These are phyloP conservation scores for Letharia columbiana DNA, from an alignment of 495 filamentous ascomycete species.

Conservation along the genomic window DNA sequence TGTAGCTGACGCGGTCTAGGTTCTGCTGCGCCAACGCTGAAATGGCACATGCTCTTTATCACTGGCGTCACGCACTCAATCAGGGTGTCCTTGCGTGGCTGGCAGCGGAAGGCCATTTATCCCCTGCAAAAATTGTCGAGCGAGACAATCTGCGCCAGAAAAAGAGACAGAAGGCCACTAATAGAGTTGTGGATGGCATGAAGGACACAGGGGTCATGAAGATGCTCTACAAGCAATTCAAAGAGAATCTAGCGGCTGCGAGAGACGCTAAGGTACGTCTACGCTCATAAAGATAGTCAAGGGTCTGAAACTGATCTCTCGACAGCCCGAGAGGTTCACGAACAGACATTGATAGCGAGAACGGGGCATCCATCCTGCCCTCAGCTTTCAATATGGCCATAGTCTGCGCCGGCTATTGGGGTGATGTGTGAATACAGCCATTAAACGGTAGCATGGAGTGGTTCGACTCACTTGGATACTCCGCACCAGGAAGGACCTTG, in stretches of 20 bases:
- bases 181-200: conserved; percentile 51
- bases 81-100: conserved; percentile 60
- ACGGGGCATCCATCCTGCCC: background rate
- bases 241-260: conserved; percentile 47
- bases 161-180: conserved; percentile 45
- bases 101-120: conserved; percentile 43
- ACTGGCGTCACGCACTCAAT: conserved; percentile 70
- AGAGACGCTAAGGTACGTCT: conserved; percentile 38
- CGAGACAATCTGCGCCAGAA: conserved; percentile 46
- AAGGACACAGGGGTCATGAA: conserved; percentile 45
- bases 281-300: background rate
- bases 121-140: conserved; percentile 44
- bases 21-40: conserved; percentile 60
- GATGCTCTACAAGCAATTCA: conserved; percentile 51
- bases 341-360: background rate
- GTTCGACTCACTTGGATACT: background rate
- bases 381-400: too few species aligned
- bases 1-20: conserved; percentile 23
- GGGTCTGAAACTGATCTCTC: background rate
- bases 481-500: background rate
- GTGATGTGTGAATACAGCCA: background rate
- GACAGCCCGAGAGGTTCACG: conserved; percentile 18
- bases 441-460: background rate
- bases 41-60: conserved; percentile 59
- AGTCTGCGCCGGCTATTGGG: background rate